Conservation (phyloP, 2,329 filamentous ascomycete species). For the Pochonia chlamydosporia region DNA sequence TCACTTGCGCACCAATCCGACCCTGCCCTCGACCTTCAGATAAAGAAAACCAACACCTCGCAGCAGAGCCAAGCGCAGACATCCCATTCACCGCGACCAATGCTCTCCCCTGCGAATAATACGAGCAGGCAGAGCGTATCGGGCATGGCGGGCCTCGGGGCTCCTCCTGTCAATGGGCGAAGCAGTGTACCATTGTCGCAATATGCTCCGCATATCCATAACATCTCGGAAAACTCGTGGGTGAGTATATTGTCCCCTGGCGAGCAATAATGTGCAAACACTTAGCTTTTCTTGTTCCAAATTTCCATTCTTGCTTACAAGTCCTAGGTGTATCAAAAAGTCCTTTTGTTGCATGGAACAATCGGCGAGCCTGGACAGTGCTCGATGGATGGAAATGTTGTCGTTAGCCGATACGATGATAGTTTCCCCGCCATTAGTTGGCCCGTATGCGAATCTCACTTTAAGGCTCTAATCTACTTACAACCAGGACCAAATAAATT, state of each 20-base stretch:
- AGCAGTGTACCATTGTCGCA: slow-evolving; percentile 61
- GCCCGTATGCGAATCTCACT: slow-evolving; percentile 85
- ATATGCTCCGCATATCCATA: slow-evolving; percentile 74
- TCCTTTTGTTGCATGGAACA: slow-evolving; percentile 74
- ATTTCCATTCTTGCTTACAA: slow-evolving; percentile 15
- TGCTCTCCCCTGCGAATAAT: slow-evolving; percentile 30
- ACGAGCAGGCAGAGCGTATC: slow-evolving; percentile 58
- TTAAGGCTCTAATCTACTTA: slow-evolving; percentile 89
- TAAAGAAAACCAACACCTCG: slow-evolving; percentile 36
- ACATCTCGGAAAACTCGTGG: slow-evolving; percentile 77
- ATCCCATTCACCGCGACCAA: slow-evolving; percentile 27
- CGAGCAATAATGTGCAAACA: background rate
- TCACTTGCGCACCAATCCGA: slow-evolving; percentile 64
- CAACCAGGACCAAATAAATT: slow-evolving; percentile 84
- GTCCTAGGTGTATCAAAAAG: slow-evolving; percentile 82
- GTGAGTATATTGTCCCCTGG: slow-evolving; percentile 46
- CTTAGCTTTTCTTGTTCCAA: background rate
- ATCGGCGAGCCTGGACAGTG: slow-evolving; percentile 67
- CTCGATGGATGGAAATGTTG: slow-evolving; percentile 71
- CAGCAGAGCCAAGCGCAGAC: slow-evolving; percentile 10
- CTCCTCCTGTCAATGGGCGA: slow-evolving; percentile 48
- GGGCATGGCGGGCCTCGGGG: slow-evolving; percentile 56
- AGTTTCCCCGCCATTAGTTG: slow-evolving; percentile 76
- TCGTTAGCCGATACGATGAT: slow-evolving; percentile 77
- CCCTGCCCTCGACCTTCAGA: slow-evolving; percentile 56